phyloP scores from a whole-genome alignment of 257 asterid species.

The Nicotiana sylvestris region DNA sequence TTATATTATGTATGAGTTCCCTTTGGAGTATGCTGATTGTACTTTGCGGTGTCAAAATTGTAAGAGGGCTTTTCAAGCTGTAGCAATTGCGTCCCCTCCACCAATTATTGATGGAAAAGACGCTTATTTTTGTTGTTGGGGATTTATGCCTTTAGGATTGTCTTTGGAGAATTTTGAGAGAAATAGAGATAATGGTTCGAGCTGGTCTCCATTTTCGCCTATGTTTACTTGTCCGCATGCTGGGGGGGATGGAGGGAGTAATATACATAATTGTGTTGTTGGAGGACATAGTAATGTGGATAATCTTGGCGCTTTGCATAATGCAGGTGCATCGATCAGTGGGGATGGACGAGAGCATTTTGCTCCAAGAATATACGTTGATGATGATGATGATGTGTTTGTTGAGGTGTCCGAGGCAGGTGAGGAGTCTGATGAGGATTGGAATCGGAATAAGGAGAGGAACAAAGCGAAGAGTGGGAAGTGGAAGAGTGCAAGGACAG shows the following conservation, averaged over 20 bases:
- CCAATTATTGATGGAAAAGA: conserved; percentile 60
- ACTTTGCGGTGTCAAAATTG: conserved; percentile 75
- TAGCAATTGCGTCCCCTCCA: conserved; percentile 62
- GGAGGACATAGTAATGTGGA: conserved; percentile 20
- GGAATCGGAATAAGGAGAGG: conserved; percentile 37
- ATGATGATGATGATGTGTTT: conserved; percentile 58
- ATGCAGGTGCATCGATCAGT: conserved; percentile 11
- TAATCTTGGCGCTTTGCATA: conserved; percentile 14
- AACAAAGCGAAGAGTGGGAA: conserved; percentile 21
- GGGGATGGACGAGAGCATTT: conserved; percentile 31
- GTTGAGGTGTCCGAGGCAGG: conserved; percentile 64
- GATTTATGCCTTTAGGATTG: conserved; percentile 56
- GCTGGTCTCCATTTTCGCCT: conserved; percentile 87
- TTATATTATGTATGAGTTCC: conserved; percentile 76
- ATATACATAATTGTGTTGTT: background rate
- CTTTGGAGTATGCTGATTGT: conserved; percentile 57
- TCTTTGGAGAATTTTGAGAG: conserved; percentile 42
- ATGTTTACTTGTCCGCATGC: conserved; percentile 52
- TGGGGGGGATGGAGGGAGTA: conserved; percentile 20
- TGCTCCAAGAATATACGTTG: conserved; percentile 47
- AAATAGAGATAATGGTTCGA: conserved; percentile 23
- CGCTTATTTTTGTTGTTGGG: conserved; percentile 74
- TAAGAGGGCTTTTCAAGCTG: conserved; percentile 75
- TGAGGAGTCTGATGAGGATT: conserved; percentile 59
- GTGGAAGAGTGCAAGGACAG: conserved; percentile 13